Evolutionary conservation across 371 early-diverging fungal species (phyloP), one percentile per base, ranked within the genome.

Genomic region (Mucor mucedo): DNA sequence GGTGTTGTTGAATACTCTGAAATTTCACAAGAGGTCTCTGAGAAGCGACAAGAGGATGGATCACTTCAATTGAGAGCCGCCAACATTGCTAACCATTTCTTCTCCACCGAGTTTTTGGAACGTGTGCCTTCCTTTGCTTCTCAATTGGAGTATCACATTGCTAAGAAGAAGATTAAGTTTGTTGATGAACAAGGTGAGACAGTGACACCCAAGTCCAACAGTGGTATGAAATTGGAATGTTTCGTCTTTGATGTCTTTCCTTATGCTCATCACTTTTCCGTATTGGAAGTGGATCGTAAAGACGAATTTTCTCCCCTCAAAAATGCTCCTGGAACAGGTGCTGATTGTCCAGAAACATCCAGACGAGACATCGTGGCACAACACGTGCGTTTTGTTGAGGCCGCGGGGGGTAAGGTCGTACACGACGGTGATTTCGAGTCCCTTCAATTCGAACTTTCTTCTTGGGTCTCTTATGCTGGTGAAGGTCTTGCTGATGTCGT

Each of bases 71-170:
- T 90, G 81, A 87, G 89, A 45, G 96, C 97, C 7, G 98, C 93
- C 55, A 98, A 98, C 84, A 97, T 98, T 82, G 96, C 91, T 78
- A 98, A 97, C 85, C 98, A 98, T 79, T 97, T 95, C 76, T 98
- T 95, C 85, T 92, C 97, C 40, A 81, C 90, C 32, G 97, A 86
- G 58, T 98, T 98, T 73, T 82, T 98, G 75, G 79, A 91, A 66
- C 85, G 89, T 56, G 88, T 95, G 45, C 91, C 91, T 57, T 80
- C 84, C 21, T 86, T 96, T 71, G 95, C 96, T 66, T 71, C 76
- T 50, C 73, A 87, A 66, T 86, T 98, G 14, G 93, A 93, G 79
- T 95, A 95, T 82, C 98, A 98, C 78, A 88, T 97, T 68, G 98
- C 98, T 39, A 87, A 87, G 73, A 98, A 98, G 89, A 98, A 97